A percentile compares a stretch with the other conserved stretches of the same genome.
phyloP scores from a whole-genome alignment of 2,329 filamentous ascomycete species.

The Ophiocordyceps robertsii region DNA sequence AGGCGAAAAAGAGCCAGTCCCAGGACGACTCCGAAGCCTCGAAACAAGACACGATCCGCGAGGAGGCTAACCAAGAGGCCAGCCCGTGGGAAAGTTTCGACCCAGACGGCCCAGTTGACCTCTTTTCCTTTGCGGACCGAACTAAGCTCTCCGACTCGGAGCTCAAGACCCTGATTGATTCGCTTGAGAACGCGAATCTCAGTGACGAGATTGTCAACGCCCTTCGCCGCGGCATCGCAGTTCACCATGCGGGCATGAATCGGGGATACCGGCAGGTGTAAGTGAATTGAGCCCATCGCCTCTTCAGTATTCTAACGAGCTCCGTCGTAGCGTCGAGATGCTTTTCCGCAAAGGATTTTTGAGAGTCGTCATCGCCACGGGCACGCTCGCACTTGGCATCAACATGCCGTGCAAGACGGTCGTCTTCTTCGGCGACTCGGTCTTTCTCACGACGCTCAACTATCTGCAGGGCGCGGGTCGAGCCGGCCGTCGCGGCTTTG shows the following conservation, averaged over 20 bases:
- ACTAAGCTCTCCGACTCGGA: constrained; percentile 45
- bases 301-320: neutral
- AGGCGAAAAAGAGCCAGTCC: constrained; percentile 19
- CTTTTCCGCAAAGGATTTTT: constrained; percentile 62
- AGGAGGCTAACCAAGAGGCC: constrained; percentile 36
- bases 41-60: constrained; percentile 42
- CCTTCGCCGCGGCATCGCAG: constrained; percentile 54
- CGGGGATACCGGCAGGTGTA: constrained; percentile 56
- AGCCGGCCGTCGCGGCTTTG: constrained; percentile 68
- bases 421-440: constrained; percentile 60
- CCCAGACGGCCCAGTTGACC: constrained; percentile 46
- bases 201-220: constrained; percentile 40
- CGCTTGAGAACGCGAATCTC: constrained; percentile 34
- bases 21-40: constrained; percentile 17
- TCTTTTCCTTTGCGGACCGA: constrained; percentile 53
- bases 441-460: constrained; percentile 61
- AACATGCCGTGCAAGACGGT: constrained; percentile 80
- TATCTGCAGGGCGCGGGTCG: constrained; percentile 66
- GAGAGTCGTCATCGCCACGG: constrained; percentile 59
- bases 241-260: constrained; percentile 74
- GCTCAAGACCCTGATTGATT: no score
- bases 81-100: constrained; percentile 53
- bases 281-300: no score
- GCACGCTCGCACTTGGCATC: constrained; percentile 64
- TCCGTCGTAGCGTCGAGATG: constrained; percentile 45